phyloP scores from a whole-genome alignment of 164 flowering plant genomes.

The Stephania japonica region DNA sequence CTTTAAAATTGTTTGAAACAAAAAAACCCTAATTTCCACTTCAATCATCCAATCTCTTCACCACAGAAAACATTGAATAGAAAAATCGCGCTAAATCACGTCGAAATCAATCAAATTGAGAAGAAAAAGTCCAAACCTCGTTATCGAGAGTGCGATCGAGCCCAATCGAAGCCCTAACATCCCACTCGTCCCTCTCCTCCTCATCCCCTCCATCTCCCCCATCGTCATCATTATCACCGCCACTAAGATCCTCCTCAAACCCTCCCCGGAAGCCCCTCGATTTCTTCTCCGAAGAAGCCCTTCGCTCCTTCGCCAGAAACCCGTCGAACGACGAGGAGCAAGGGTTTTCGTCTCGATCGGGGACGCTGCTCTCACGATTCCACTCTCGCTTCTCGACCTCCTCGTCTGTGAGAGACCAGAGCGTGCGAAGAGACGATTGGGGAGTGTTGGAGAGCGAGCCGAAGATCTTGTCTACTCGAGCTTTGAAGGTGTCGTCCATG shows the following conservation, averaged over 20 bases:
- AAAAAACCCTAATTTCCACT: not conserved
- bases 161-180: slow-evolving; percentile 60
- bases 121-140: slow-evolving; percentile 43
- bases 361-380: slow-evolving; percentile 36
- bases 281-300: not conserved
- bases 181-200: slow-evolving; percentile 52
- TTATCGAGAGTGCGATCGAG: slow-evolving; percentile 68
- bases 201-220: slow-evolving; percentile 25
- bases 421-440: slow-evolving; percentile 24
- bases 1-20: not conserved
- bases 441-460: slow-evolving; percentile 39
- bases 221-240: slow-evolving; percentile 25
- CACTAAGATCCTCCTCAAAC: slow-evolving; percentile 25
- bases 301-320: slow-evolving; percentile 11
- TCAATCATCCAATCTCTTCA: not conserved
- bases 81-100: no score
- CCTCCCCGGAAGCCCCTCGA: slow-evolving; percentile 20
- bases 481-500: slow-evolving; percentile 78
- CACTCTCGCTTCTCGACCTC: slow-evolving; percentile 50
- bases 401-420: slow-evolving; percentile 65
- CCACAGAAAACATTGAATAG: not conserved
- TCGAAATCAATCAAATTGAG: no score
- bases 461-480: slow-evolving; percentile 57
- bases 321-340: slow-evolving; percentile 23
- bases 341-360: slow-evolving; percentile 21